Evolutionary conservation across 1,139 yeast genomes (phyloP).

Genomic region (Waltiozyma sp.): DNA sequence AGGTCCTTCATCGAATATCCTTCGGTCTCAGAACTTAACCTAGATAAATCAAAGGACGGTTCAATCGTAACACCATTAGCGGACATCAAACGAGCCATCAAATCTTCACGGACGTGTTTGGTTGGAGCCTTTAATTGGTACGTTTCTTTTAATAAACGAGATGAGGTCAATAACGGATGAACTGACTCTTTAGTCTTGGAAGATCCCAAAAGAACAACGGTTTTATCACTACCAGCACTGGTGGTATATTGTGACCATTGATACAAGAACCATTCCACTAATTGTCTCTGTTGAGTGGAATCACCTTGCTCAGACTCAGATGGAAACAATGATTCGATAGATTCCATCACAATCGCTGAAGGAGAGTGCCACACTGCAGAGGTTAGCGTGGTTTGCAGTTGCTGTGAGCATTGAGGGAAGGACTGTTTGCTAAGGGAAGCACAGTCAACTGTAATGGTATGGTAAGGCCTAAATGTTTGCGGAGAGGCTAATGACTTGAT

Average conservation of each 20-base stretch:
- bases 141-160: conserved; percentile 61
- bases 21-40: conserved; percentile 71
- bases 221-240: conserved; percentile 25
- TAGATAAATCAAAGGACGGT: conserved; percentile 46
- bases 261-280: conserved; percentile 23
- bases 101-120: conserved; percentile 44
- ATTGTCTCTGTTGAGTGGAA: conserved; percentile 41
- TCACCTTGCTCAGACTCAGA: conserved; percentile 63
- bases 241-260: conserved; percentile 12
- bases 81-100: conserved; percentile 38
- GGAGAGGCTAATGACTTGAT: conserved; percentile 8
- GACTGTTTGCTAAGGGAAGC: conserved; percentile 46
- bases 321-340: conserved; percentile 65
- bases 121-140: conserved; percentile 60
- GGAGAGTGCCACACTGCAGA: conserved; percentile 77
- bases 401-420: conserved; percentile 36
- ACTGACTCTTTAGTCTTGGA: conserved; percentile 56
- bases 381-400: conserved; percentile 41
- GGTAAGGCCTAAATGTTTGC: conserved; percentile 31
- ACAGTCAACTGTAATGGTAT: conserved; percentile 42
- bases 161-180: conserved; percentile 49
- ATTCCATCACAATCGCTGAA: conserved; percentile 63
- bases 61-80: conserved; percentile 19
- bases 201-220: conserved; percentile 23
- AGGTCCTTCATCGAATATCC: conserved; percentile 85